Evolutionary conservation across 1,284 basidiomycete species (phyloP), one percentile per base, ranked within the genome.

Genomic region (Pseudozyma hubeiensis): DNA sequence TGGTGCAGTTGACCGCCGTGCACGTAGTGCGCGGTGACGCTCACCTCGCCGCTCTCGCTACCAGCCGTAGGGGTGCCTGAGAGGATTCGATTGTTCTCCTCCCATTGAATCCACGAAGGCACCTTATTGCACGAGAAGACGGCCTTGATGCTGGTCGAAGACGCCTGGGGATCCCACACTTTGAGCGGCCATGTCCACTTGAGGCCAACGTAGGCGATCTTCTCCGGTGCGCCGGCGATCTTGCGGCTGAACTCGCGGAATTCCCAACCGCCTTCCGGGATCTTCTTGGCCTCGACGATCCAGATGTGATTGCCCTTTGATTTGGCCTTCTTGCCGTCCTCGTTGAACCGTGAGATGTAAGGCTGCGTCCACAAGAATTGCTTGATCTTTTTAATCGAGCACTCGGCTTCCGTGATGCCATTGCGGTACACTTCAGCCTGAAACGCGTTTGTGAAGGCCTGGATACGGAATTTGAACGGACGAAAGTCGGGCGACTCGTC

Each of bases 241-340:
- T 79, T 80, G 14, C 81, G 90, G 79, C 91, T 87, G 86, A 98
- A 98, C 17, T 94, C 91, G 54, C 94, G 89, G 87, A 99, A 99
- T 53, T 90, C 88, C 94, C 96, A 99, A 34, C 75, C 74, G 39
- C 91, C 90, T 39, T 92, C 91, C 0, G 86, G 85, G 34, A 88
- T 75, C 82, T 94, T 97, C 86, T 91, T 93, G 17, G 94, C 97
- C 79, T 98, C 94, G 52, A 99, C 92, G 82, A 95, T 96, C 97
- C 97, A 99, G 75, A 99, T 97, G 83, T 99, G 96, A 85, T 99
- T 99, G 54, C 97, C 97, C 87, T 98, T 98, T 55, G 94, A 96
- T 86, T 99, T 99, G 35, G 95, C 93, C 87, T 99, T 99, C 86
- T 97, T 97, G 50, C 82, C 97, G 85, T 99, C 97, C 81, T 98